A percentile compares a stretch with the other conserved stretches of the same genome.
Evolutionary conservation across 1,284 basidiomycete species (phyloP).

Genomic region (Porogramme epimiltina): DNA sequence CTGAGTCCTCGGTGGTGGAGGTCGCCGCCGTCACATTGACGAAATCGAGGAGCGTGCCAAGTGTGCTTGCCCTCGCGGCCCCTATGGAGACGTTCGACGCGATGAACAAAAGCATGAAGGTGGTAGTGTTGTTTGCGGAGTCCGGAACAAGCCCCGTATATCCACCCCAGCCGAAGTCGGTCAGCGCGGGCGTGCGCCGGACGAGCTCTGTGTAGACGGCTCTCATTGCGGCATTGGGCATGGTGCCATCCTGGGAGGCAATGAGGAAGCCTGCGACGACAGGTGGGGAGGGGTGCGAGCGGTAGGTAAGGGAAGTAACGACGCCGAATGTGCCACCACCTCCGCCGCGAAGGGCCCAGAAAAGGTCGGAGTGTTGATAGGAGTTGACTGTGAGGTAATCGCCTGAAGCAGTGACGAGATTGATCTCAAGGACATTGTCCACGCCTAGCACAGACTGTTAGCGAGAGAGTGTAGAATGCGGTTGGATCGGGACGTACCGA

Average conservation of each 20-base stretch:
- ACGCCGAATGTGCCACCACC: conserved; percentile 48
- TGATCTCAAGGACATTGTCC: conserved; percentile 44
- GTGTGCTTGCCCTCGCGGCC: conserved; percentile 32
- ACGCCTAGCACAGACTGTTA: conserved; percentile 41
- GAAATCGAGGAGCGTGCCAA: conserved; percentile 32
- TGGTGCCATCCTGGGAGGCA: conserved; percentile 22
- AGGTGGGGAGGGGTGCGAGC: conserved; percentile 36
- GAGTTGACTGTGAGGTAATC: conserved; percentile 36
- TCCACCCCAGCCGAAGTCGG: conserved; percentile 28
- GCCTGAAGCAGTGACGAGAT: conserved; percentile 40
- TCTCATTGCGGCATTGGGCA: conserved; percentile 10
- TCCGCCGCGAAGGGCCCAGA: conserved; percentile 55
- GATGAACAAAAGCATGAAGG: conserved; percentile 23
- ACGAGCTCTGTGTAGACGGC: conserved; percentile 23
- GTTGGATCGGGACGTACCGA: conserved; percentile 34
- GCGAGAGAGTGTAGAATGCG: not conserved
- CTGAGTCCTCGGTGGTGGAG: not conserved
- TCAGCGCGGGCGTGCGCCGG: conserved; percentile 22
- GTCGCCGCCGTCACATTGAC: conserved; percentile 25
- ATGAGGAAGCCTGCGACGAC: conserved; percentile 25
- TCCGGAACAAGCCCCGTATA: conserved; percentile 5
- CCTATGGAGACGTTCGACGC: conserved; percentile 32
- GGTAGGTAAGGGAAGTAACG: conserved; percentile 41
- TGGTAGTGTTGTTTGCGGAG: not conserved
- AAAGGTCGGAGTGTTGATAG: conserved; percentile 42